These are phyloP conservation scores for Leccinum variicolor DNA, from an alignment of 768 basidiomycete species.

Conservation along the genomic window DNA sequence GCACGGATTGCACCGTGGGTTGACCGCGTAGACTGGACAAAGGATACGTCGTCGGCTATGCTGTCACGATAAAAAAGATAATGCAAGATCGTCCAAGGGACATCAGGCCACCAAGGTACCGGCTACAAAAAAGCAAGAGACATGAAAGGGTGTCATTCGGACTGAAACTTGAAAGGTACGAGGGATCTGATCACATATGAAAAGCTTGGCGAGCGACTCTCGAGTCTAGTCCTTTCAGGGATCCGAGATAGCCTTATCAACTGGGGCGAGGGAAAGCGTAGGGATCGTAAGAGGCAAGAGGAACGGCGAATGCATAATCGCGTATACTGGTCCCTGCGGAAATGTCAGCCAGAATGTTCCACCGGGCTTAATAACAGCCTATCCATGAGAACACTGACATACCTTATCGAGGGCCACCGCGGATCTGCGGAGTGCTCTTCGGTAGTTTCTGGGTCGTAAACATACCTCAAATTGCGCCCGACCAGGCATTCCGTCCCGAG, in stretches of 20 bases:
- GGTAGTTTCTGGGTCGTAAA: neutral
- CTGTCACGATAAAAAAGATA: slow-evolving; percentile 11
- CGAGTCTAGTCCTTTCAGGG: slow-evolving; percentile 27
- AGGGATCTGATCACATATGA: slow-evolving; percentile 21
- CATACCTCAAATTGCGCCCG: slow-evolving; percentile 1
- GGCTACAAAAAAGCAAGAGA: slow-evolving; percentile 4
- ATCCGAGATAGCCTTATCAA: slow-evolving; percentile 30
- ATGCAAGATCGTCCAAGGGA: slow-evolving; percentile 8
- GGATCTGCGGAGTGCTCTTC: slow-evolving; percentile 27
- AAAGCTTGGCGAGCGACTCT: slow-evolving; percentile 14
- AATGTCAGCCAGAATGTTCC: slow-evolving; percentile 17
- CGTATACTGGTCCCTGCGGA: slow-evolving; percentile 16
- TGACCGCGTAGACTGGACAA: slow-evolving; percentile 1
- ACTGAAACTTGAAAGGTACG: slow-evolving; percentile 20
- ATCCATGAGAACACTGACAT: slow-evolving; percentile 25
- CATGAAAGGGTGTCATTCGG: slow-evolving; percentile 7
- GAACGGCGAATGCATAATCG: slow-evolving; percentile 22
- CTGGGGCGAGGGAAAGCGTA: slow-evolving; percentile 10
- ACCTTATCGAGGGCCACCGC: slow-evolving; percentile 23
- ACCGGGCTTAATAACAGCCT: slow-evolving; percentile 14
- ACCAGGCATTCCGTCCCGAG: slow-evolving; percentile 12
- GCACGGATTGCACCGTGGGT: slow-evolving; percentile 7
- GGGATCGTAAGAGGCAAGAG: slow-evolving; percentile 23
- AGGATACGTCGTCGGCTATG: slow-evolving; percentile 10
- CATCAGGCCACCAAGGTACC: slow-evolving; percentile 21